Evolutionary conservation across 352 stramenopile genomes (phyloP).

Genomic region (Pythium apleroticum): DNA sequence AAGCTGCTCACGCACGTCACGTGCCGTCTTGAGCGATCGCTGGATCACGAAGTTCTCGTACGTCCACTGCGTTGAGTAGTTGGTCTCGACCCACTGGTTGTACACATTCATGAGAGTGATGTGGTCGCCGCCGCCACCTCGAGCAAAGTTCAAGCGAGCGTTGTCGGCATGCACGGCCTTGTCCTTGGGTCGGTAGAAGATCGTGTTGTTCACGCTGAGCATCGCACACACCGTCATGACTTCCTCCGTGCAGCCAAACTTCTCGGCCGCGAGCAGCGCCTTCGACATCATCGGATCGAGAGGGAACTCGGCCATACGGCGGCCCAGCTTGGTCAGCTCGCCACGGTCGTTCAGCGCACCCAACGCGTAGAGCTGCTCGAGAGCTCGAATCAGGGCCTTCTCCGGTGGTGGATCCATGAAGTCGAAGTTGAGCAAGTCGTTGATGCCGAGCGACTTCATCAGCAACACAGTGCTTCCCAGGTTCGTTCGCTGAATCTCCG

Average conservation of each 20-base stretch:
- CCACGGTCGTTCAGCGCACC: constrained; percentile 98
- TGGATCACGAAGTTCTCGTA: constrained; percentile 98
- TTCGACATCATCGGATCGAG: constrained; percentile 96
- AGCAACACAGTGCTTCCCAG: constrained; percentile 98
- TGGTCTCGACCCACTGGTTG: constrained; percentile 97
- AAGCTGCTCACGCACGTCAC: constrained; percentile 99
- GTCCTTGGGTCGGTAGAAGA: constrained; percentile 99
- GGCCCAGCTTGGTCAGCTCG: constrained; percentile 96
- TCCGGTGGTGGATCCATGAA: constrained; percentile 99
- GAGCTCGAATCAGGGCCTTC: constrained; percentile 97
- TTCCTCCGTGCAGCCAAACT: constrained; percentile 92
- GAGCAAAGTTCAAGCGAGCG: constrained; percentile 97
- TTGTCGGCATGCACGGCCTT: constrained; percentile 99
- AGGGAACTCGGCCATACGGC: constrained; percentile 96
- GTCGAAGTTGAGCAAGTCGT: constrained; percentile 99
- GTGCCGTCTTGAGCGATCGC: constrained; percentile 95
- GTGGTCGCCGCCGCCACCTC: constrained; percentile 97
- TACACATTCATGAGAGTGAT: constrained; percentile 97
- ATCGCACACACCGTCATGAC: constrained; percentile 98
- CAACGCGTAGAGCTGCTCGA: constrained; percentile 99
- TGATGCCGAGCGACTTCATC: constrained; percentile 99
- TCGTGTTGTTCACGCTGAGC: constrained; percentile 97
- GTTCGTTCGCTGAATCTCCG: constrained; percentile 98
- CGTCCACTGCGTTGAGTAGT: constrained; percentile 97
- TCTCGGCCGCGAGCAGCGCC: constrained; percentile 88